Conservation (phyloP, 2,329 filamentous ascomycete genomes). For the Fonsecaea nubica region DNA sequence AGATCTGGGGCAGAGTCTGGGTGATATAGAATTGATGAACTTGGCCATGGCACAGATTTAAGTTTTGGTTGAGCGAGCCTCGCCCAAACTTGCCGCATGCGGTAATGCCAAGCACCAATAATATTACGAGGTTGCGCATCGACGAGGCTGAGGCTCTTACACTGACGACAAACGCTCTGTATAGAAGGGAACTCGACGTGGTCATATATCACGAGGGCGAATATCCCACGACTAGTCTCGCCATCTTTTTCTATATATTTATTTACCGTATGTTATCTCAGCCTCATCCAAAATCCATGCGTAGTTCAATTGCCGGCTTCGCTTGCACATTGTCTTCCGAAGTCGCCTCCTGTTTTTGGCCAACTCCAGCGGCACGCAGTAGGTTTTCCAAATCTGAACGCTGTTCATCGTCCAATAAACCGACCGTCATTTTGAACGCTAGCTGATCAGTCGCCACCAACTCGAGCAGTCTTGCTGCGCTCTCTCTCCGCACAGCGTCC, state of each 20-base stretch:
- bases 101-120: slow-evolving; percentile 21
- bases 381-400: slow-evolving; percentile 81
- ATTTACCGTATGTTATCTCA: background rate
- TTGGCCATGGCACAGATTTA: background rate
- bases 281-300: slow-evolving; percentile 82
- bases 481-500: slow-evolving; percentile 69
- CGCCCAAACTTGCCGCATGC: slow-evolving; percentile 21
- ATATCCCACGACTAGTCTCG: background rate
- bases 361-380: slow-evolving; percentile 68
- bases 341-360: slow-evolving; percentile 50
- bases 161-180: background rate
- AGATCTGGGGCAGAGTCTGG: background rate
- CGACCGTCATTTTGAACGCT: slow-evolving; percentile 77
- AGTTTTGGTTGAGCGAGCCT: slow-evolving; percentile 24
- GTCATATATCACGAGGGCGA: background rate
- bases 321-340: slow-evolving; percentile 59
- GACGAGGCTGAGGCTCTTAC: slow-evolving; percentile 15
- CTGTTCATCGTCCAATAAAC: slow-evolving; percentile 71
- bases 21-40: slow-evolving; percentile 3
- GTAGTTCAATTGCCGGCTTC: slow-evolving; percentile 83
- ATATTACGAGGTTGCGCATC: background rate
- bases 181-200: background rate
- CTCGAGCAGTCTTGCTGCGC: slow-evolving; percentile 77
- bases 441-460: slow-evolving; percentile 76
- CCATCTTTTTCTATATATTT: slow-evolving; percentile 7